These are phyloP conservation scores for Yamadazyma blattariae DNA, from an alignment of 1,139 yeast species.

Conservation along the genomic window DNA sequence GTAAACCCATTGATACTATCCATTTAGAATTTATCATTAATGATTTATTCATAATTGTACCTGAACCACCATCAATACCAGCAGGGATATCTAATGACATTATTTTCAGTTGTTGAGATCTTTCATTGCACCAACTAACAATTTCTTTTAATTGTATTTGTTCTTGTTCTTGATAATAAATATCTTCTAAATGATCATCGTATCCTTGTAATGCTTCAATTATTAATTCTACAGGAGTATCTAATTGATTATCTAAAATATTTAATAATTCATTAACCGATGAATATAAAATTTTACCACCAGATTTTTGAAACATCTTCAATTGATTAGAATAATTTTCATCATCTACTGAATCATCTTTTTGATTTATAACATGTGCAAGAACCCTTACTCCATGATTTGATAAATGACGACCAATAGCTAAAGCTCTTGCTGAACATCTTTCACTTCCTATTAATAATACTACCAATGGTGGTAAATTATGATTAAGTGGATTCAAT, in stretches of 20 bases:
- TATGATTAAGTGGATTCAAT: slow-evolving; percentile 59
- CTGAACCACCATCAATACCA: slow-evolving; percentile 85
- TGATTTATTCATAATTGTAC: slow-evolving; percentile 42
- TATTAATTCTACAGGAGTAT: slow-evolving; percentile 75
- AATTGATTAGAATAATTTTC: slow-evolving; percentile 43
- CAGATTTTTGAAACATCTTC: slow-evolving; percentile 49
- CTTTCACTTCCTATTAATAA: slow-evolving; percentile 70
- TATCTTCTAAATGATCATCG: slow-evolving; percentile 61
- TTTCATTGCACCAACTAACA: slow-evolving; percentile 62
- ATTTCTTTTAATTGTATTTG: slow-evolving; percentile 37
- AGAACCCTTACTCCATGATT: slow-evolving; percentile 74
- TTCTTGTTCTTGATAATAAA: slow-evolving; percentile 42
- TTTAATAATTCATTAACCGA: slow-evolving; percentile 32
- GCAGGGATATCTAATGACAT: slow-evolving; percentile 80
- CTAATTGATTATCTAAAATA: slow-evolving; percentile 42
- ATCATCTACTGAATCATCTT: slow-evolving; percentile 19
- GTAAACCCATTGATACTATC: slow-evolving; percentile 73
- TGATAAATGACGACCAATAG: slow-evolving; percentile 75
- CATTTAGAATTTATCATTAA: slow-evolving; percentile 40
- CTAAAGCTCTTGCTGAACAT: slow-evolving; percentile 74
- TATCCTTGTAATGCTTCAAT: slow-evolving; percentile 84
- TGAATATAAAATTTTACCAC: slow-evolving; percentile 39
- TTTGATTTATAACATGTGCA: slow-evolving; percentile 47
- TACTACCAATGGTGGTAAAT: slow-evolving; percentile 75
- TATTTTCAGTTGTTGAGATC: slow-evolving; percentile 44